phyloP scores from a whole-genome alignment of 768 basidiomycete species.

The Pilatotrama ljubarskyi region DNA sequence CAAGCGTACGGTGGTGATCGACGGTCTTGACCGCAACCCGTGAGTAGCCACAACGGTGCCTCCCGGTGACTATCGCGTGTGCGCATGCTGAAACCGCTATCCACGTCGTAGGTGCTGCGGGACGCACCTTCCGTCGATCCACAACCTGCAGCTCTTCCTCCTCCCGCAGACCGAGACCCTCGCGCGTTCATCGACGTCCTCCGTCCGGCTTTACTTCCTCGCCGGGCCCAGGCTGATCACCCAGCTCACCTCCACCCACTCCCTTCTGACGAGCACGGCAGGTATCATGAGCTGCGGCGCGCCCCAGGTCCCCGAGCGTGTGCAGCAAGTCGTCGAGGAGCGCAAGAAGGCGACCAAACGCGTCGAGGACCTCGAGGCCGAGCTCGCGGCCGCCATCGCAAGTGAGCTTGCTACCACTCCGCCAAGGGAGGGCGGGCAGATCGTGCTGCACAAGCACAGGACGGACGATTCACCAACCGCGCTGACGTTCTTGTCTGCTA shows the following conservation, averaged over 20 bases:
- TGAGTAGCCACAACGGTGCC: slow-evolving; percentile 38
- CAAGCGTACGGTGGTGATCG: slow-evolving; percentile 80
- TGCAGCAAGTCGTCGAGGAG: slow-evolving; percentile 64
- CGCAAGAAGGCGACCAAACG: slow-evolving; percentile 68
- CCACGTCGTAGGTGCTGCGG: slow-evolving; percentile 63
- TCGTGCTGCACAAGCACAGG: slow-evolving; percentile 53
- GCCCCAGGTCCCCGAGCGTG: slow-evolving; percentile 65
- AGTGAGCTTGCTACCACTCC: slow-evolving; percentile 32
- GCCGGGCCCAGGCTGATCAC: slow-evolving; percentile 74
- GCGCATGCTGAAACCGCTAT: neutral
- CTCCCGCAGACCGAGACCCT: slow-evolving; percentile 68
- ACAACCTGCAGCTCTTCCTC: slow-evolving; percentile 71
- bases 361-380: slow-evolving; percentile 65
- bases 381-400: slow-evolving; percentile 55
- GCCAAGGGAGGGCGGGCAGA: slow-evolving; percentile 12
- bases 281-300: slow-evolving; percentile 67
- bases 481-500: slow-evolving; percentile 59
- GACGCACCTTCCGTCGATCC: slow-evolving; percentile 79
- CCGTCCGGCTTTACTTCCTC: slow-evolving; percentile 78
- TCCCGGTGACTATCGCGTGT: neutral
- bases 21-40: slow-evolving; percentile 80
- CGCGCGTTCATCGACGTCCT: slow-evolving; percentile 58
- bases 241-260: slow-evolving; percentile 60
- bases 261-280: slow-evolving; percentile 54
- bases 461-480: slow-evolving; percentile 61